Evolutionary conservation across 129 eudicot species (phyloP).

Genomic region (Lactuca sativa): DNA sequence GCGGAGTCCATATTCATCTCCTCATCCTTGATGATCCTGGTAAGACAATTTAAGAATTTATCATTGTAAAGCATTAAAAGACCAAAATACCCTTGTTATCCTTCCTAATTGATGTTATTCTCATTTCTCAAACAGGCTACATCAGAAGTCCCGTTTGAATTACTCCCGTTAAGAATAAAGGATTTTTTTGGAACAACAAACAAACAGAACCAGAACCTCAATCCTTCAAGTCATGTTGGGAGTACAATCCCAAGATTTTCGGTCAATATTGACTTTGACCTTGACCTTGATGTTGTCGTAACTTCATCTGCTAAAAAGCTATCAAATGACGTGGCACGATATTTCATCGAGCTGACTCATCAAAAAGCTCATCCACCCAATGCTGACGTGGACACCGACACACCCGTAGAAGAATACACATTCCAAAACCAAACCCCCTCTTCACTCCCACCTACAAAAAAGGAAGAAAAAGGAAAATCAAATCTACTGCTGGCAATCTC

Average conservation of each 20-base stretch:
- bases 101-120: constrained; percentile 2
- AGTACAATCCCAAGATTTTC: constrained; percentile 59
- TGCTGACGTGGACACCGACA: constrained; percentile 29
- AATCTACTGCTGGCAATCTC: constrained; percentile 63
- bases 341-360: constrained; percentile 65
- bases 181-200: constrained; percentile 65
- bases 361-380: constrained; percentile 39
- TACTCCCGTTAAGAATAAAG: constrained; percentile 59
- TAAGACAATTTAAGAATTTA: constrained; percentile 51
- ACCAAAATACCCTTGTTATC: background rate
- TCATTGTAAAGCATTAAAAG: background rate
- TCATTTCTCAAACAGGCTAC: constrained; percentile 64
- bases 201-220: constrained; percentile 32
- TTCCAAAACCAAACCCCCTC: constrained; percentile 28
- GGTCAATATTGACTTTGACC: constrained; percentile 51
- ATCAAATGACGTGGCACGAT: constrained; percentile 61
- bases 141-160: constrained; percentile 54
- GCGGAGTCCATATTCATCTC: constrained; percentile 62
- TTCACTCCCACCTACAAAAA: constrained; percentile 30
- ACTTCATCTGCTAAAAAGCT: constrained; percentile 59
- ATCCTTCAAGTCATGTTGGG: constrained; percentile 36
- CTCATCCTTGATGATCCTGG: constrained; percentile 79
- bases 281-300: constrained; percentile 51
- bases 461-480: constrained; percentile 64
- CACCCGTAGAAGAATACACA: constrained; percentile 28